Evolutionary conservation across 192 early-diverging fungal genomes (phyloP).

Genomic region (Linnemannia elongata): DNA sequence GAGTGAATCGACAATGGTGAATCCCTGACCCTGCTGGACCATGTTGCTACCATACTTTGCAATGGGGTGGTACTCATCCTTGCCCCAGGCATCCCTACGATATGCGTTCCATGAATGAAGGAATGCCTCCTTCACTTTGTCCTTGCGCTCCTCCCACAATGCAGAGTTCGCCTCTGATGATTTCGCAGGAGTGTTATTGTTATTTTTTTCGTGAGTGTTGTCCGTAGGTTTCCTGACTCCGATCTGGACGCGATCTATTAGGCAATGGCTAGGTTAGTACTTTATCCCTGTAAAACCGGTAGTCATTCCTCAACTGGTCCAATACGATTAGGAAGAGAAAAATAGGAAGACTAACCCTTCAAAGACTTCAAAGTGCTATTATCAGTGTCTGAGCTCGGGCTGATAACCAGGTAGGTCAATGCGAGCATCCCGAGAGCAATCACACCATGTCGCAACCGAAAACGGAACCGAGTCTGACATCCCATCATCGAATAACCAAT

Average conservation of each 20-base stretch:
- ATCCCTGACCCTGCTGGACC: slow-evolving; percentile 66
- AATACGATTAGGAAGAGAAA: not conserved
- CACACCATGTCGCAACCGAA: slow-evolving; percentile 18
- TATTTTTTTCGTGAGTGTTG: not conserved
- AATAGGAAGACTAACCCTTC: not conserved
- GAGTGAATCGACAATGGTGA: slow-evolving; percentile 88
- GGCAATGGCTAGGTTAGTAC: not conserved
- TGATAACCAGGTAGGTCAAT: slow-evolving; percentile 10
- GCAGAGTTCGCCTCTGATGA: not conserved
- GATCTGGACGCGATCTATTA: not conserved
- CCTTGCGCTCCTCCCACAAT: slow-evolving; percentile 65
- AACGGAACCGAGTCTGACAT: slow-evolving; percentile 11
- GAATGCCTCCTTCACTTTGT: slow-evolving; percentile 76
- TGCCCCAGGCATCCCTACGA: slow-evolving; percentile 81
- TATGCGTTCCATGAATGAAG: slow-evolving; percentile 88
- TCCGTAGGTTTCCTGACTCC: not conserved
- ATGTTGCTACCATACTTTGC: slow-evolving; percentile 76
- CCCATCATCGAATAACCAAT: not conserved
- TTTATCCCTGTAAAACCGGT: not conserved
- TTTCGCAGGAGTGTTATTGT: not conserved
- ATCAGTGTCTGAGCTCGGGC: not conserved
- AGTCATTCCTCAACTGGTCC: not conserved
- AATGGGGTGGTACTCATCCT: slow-evolving; percentile 87
- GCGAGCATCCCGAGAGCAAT: slow-evolving; percentile 3
- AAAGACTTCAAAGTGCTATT: not conserved